Base-by-base conservation (phyloP, 148 eudicot genomes). In the Mesembryanthemum crystallinum region DNA sequence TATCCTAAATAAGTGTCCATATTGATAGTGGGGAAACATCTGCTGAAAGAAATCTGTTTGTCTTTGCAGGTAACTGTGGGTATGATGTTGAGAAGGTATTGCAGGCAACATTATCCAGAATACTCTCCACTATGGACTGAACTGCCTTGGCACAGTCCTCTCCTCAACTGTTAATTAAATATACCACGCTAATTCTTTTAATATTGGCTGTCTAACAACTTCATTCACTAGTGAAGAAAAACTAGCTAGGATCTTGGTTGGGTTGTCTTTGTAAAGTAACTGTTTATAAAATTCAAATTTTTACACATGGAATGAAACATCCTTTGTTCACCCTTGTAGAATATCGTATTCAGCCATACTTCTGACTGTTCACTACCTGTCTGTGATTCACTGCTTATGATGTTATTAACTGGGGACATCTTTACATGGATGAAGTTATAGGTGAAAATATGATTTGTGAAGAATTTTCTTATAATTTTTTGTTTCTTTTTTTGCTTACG, bases 81-180 rank as follows among this genome's bases (percentile, higher is more conserved):
- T 83, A 83, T 79, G 86, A 91, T 79, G 85, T 91, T 76, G 88
- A 91, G 69, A 91, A 87, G 97, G 98, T 91, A 83, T 55, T 63
- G 68, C 27, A 73, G 47, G 68, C 35, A 74, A 59, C 65, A 32
- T 65, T 43, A 8, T 49, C 49, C 64, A 58, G 21, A 55, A 57
- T 37, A 47, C 67, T 66, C 15, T 67, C 27, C 23, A 18, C 45
- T 55, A 45, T 62, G 70, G 69, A 71, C 52, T 71, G 69, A 60
- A 12, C 71, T 55, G 0, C 42, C 25, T 71, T 68, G 28, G 43
- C 47, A 42, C 45, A n/a, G 21, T 5, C 57, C 75, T 72, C 24
- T 59, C 24, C 61, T 25, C 13, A n/a, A 25, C 32, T 64, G n/a
- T n/a, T 45, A 37, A 13, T 24, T 52, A 33, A 7, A 37, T 67